Percentiles rank a stretch among this genome's conserved stretches.
These are phyloP conservation scores for Lonicera japonica DNA, from an alignment of 129 eudicot species.

Conservation along the genomic window DNA sequence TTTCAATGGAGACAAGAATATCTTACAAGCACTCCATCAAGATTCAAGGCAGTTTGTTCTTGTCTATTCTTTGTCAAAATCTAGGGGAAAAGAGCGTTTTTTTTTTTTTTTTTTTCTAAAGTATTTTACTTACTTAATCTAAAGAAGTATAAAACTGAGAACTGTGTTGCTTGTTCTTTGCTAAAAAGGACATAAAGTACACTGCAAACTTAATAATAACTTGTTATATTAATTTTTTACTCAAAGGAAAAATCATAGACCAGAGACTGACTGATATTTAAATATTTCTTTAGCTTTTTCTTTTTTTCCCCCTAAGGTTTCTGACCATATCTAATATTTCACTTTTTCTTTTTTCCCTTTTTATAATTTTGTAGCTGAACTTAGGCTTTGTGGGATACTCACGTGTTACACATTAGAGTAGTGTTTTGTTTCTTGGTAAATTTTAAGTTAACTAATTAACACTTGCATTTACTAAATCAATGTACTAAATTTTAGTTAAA, in stretches of 20 bases:
- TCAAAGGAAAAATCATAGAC: background rate
- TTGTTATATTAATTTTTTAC: background rate
- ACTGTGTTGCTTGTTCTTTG: conserved; percentile 6
- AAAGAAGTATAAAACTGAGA: background rate
- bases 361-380: no score
- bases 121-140: background rate
- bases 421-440: no score
- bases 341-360: no score
- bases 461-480: no score
- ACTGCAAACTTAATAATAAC: background rate
- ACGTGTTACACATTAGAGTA: no score
- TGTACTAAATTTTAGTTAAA: no score
- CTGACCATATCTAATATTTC: no score
- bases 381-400: no score
- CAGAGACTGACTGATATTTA: background rate
- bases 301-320: no score
- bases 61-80: conserved; percentile 17
- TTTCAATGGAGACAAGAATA: conserved; percentile 12
- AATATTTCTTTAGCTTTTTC: background rate
- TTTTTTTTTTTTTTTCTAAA: no score
- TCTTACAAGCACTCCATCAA: conserved; percentile 22
- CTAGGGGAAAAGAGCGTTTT: conserved; percentile 2
- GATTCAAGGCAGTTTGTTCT: conserved; percentile 11
- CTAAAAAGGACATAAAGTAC: background rate
- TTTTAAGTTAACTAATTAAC: no score